A percentile compares a stretch with the other conserved stretches of the same genome.
Conservation (phyloP, 139 green algal species). For the Parachlorella kessleri region DNA sequence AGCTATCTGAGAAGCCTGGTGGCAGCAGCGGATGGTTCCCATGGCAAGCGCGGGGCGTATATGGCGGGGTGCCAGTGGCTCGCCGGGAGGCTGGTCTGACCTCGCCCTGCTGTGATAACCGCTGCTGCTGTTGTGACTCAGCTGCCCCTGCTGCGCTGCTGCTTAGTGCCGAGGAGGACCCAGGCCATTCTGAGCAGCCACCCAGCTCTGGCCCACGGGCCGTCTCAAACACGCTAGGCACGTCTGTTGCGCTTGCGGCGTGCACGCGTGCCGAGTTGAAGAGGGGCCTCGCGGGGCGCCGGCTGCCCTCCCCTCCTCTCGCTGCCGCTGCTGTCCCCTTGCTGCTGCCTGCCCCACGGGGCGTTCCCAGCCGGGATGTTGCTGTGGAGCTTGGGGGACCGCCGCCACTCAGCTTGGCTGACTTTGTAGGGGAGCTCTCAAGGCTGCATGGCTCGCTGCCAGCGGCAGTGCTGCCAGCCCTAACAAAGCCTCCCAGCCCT, state of each 20-base stretch:
- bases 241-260: not conserved
- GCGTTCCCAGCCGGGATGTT: not conserved
- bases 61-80: not conserved
- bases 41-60: not conserved
- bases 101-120: too few species aligned
- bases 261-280: not conserved
- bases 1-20: not conserved
- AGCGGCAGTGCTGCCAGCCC: too few species aligned
- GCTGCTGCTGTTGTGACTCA: not conserved
- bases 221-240: not conserved
- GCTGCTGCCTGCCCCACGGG: not conserved
- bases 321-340: not conserved
- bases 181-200: not conserved
- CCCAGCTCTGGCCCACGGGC: not conserved
- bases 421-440: not conserved
- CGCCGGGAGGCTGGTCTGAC: not conserved
- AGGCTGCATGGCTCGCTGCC: not conserved
- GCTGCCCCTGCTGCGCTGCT: not conserved
- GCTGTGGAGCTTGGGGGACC: not conserved
- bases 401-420: not conserved
- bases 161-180: not conserved
- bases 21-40: not conserved
- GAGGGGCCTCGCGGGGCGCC: not conserved
- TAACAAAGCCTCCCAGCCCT: too few species aligned
- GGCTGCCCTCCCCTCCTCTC: not conserved